These are phyloP conservation scores for Stipa capillata DNA, from an alignment of 176 grass and related monocot genomes.

Conservation along the genomic window DNA sequence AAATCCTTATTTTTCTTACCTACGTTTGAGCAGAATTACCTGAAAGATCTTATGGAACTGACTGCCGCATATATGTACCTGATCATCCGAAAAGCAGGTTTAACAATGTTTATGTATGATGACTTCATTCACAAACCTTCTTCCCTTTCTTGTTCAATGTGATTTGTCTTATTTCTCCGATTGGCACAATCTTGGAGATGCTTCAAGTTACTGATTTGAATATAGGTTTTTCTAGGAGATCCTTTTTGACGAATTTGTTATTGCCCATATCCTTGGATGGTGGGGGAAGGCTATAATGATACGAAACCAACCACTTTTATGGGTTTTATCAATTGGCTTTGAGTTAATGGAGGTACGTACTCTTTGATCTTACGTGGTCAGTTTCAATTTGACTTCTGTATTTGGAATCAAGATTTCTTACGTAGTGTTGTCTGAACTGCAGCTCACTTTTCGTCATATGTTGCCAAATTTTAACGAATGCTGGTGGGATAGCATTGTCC, in stretches of 20 bases:
- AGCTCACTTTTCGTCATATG: slow-evolving; percentile 99
- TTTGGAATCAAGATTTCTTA: slow-evolving; percentile 17
- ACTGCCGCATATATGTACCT: slow-evolving; percentile 97
- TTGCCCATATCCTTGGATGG: slow-evolving; percentile 98
- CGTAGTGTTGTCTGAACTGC: slow-evolving; percentile 18
- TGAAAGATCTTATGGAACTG: slow-evolving; percentile 94
- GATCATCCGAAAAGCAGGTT: slow-evolving; percentile 95
- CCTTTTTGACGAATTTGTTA: slow-evolving; percentile 98
- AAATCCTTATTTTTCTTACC: slow-evolving; percentile 18
- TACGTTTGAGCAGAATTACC: slow-evolving; percentile 65
- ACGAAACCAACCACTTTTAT: slow-evolving; percentile 96
- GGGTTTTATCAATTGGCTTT: slow-evolving; percentile 96
- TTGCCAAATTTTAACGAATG: slow-evolving; percentile 98
- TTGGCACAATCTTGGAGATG: slow-evolving; percentile 24
- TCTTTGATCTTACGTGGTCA: not conserved
- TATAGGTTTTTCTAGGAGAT: slow-evolving; percentile 93
- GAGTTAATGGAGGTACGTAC: slow-evolving; percentile 85
- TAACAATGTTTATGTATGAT: slow-evolving; percentile 99
- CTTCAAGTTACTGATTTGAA: slow-evolving; percentile 66
- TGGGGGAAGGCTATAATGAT: slow-evolving; percentile 99
- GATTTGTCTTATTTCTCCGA: not conserved
- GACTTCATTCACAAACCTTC: slow-evolving; percentile 50
- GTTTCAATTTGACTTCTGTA: slow-evolving; percentile 8
- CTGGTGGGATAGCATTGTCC: slow-evolving; percentile 98
- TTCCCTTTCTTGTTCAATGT: slow-evolving; percentile 27